Conservation (phyloP, 164 flowering plant species). For the Magnolia changhungtana region DNA sequence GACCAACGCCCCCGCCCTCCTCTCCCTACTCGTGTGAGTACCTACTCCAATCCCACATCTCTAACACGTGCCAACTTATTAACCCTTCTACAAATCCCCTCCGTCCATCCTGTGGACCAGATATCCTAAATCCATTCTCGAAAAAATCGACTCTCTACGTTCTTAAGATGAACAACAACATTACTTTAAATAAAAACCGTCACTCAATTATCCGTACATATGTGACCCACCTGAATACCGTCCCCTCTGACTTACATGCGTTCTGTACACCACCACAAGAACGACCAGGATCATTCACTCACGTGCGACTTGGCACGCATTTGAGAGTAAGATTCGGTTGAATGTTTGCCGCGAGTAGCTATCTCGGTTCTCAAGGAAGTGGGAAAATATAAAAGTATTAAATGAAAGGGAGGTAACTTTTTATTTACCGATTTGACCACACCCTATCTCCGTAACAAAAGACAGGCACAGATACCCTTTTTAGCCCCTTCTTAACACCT, state of each 20-base stretch:
- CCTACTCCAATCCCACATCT: neutral
- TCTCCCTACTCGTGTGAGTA: constrained; percentile 20
- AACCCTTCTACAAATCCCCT: too few relatives aligned
- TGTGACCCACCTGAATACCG: too few relatives aligned
- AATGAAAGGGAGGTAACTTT: neutral
- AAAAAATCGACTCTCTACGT: too few relatives aligned
- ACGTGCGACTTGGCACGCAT: too few relatives aligned
- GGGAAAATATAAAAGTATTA: neutral
- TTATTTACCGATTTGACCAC: constrained; percentile 44
- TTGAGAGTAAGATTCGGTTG: neutral
- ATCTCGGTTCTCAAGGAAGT: neutral
- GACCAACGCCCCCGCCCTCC: constrained; percentile 13
- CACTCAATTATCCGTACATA: too few relatives aligned
- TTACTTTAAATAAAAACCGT: too few relatives aligned
- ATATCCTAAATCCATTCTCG: too few relatives aligned
- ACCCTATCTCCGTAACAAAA: constrained; percentile 11
- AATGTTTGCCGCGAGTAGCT: neutral
- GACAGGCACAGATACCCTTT: neutral
- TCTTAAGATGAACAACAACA: too few relatives aligned
- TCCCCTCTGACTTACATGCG: too few relatives aligned
- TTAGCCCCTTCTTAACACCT: constrained; percentile 20
- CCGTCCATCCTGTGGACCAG: too few relatives aligned
- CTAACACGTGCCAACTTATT: neutral
- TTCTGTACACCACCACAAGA: too few relatives aligned
- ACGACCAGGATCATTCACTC: too few relatives aligned